Evolutionary conservation across 2,329 filamentous ascomycete species (phyloP).

Genomic region (Fusarium setosum): DNA sequence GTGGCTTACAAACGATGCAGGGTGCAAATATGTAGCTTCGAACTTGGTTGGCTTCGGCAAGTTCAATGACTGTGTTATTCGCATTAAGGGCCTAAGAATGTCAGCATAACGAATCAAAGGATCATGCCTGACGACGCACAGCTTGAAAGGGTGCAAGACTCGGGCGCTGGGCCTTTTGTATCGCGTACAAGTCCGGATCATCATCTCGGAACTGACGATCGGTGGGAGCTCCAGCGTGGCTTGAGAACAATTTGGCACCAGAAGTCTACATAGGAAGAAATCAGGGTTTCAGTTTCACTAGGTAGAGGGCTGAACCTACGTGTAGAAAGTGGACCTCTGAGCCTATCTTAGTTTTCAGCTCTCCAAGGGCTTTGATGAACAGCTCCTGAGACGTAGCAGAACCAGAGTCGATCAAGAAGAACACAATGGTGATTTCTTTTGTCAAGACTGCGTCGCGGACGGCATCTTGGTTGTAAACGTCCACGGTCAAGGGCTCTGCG

Average conservation of each 20-base stretch:
- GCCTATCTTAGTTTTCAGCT: not conserved
- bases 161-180: not conserved
- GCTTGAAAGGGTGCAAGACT: not conserved
- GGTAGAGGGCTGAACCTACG: not conserved
- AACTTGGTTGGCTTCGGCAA: not conserved
- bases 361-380: not conserved
- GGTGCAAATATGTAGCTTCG: not conserved
- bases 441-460: not conserved
- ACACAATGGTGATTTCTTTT: not conserved
- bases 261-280: not conserved
- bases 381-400: not conserved
- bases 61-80: not conserved
- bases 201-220: not conserved
- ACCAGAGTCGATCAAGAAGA: not conserved
- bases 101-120: not conserved
- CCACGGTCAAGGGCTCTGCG: not conserved
- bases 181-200: not conserved
- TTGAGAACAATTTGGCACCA: not conserved
- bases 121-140: not conserved
- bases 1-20: not conserved
- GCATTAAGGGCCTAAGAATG: not conserved
- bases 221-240: not conserved
- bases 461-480: not conserved
- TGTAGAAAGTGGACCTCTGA: not conserved
- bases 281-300: not conserved